These are phyloP conservation scores for Lophium mytilinum DNA, from an alignment of 495 filamentous ascomycete species.

Conservation along the genomic window DNA sequence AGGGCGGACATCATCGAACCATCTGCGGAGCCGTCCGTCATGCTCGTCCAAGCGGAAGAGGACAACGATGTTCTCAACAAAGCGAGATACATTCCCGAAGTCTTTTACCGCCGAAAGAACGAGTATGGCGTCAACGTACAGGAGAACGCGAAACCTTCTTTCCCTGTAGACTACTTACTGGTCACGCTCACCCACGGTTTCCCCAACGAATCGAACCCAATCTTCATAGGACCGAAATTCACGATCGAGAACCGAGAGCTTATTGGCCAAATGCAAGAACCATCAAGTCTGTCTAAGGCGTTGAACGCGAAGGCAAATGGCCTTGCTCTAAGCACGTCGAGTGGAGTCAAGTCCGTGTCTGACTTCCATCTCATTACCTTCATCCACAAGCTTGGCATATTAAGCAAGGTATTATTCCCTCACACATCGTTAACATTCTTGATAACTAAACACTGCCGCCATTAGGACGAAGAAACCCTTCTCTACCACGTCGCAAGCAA, in stretches of 20 bases:
- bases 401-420: constrained; percentile 59
- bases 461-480: constrained; percentile 80
- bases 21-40: constrained; percentile 81
- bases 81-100: constrained; percentile 89
- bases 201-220: constrained; percentile 65
- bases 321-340: constrained; percentile 40
- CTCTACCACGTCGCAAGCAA: constrained; percentile 74
- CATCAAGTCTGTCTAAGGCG: constrained; percentile 51
- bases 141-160: constrained; percentile 91
- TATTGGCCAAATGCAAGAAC: constrained; percentile 74
- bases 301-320: constrained; percentile 50
- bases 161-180: constrained; percentile 92
- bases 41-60: constrained; percentile 91
- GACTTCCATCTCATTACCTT: constrained; percentile 93
- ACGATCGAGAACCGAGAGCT: constrained; percentile 84
- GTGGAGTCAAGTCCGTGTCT: constrained; percentile 61
- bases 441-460: constrained; percentile 11
- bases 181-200: constrained; percentile 96
- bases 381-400: constrained; percentile 67
- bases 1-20: constrained; percentile 91
- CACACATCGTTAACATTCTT: background rate
- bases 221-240: constrained; percentile 64
- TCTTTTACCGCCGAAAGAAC: constrained; percentile 92
- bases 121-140: constrained; percentile 95
- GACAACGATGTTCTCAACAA: constrained; percentile 62